These are phyloP conservation scores for Agrocybe praecox DNA, from an alignment of 768 basidiomycete genomes.

Conservation along the genomic window DNA sequence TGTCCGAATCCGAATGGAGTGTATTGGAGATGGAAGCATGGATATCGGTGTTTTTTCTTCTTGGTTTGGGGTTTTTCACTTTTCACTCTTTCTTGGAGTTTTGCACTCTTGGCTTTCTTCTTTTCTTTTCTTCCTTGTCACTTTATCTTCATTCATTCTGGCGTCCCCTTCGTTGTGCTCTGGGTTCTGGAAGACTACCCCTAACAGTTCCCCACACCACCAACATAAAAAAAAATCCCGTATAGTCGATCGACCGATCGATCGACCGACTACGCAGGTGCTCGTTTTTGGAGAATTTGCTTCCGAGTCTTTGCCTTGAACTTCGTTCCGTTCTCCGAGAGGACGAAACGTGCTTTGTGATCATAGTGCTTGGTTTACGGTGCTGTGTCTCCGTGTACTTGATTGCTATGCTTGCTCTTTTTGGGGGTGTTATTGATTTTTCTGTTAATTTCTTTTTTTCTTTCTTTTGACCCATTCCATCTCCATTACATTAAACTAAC, in stretches of 20 bases:
- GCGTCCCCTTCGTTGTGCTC: too few relatives aligned
- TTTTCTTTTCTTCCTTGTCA: background rate
- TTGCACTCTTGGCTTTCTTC: too few relatives aligned
- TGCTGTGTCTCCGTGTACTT: background rate
- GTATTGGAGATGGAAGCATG: background rate
- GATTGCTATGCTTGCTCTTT: too few relatives aligned
- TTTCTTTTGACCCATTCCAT: constrained; percentile 1
- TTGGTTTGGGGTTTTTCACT: too few relatives aligned
- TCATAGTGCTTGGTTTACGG: background rate
- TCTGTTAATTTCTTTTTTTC: constrained; percentile 10
- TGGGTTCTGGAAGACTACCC: background rate
- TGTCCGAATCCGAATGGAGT: background rate
- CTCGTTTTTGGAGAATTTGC: background rate
- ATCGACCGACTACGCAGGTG: too few relatives aligned
- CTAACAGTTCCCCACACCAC: background rate
- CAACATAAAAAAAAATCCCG: too few relatives aligned
- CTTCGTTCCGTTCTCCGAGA: constrained; percentile 5
- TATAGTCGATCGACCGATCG: background rate
- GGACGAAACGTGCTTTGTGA: background rate
- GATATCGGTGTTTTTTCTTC: too few relatives aligned
- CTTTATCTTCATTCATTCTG: background rate
- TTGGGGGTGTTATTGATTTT: background rate
- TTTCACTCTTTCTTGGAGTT: background rate
- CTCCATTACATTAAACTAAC: constrained; percentile 1
- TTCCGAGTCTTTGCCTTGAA: background rate